Percentiles rank a stretch among this genome's conserved stretches.
Conservation (phyloP, 2,329 filamentous ascomycete species). For the Fusarium mundagurra region DNA sequence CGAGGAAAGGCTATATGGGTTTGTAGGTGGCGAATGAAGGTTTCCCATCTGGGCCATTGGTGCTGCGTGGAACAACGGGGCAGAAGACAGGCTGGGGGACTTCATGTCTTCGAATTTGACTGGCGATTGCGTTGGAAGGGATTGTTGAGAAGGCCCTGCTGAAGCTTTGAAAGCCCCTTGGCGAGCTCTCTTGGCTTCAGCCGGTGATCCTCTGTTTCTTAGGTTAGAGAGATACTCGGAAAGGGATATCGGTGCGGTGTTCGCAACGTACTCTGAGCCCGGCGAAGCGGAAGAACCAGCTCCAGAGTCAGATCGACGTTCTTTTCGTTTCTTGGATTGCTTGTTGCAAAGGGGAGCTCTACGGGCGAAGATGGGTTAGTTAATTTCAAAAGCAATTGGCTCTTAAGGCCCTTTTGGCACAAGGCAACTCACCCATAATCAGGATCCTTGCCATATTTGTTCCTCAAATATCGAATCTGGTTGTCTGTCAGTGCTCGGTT, state of each 20-base stretch:
- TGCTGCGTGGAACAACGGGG: neutral
- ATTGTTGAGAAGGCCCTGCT: neutral
- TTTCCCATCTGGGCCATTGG: neutral
- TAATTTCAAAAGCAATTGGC: neutral
- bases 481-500: conserved; percentile 45
- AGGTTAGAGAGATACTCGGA: neutral
- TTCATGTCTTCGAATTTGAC: neutral
- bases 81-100: neutral
- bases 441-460: conserved; percentile 54
- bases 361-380: neutral
- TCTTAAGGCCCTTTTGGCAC: neutral
- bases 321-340: conserved; percentile 23
- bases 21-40: neutral
- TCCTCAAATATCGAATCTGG: conserved; percentile 53
- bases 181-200: neutral
- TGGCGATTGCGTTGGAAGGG: neutral
- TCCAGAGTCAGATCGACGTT: conserved; percentile 7
- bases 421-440: conserved; percentile 48
- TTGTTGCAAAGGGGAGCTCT: conserved; percentile 25
- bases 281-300: neutral
- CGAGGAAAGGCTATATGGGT: neutral
- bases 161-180: neutral
- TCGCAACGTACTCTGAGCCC: conserved; percentile 7
- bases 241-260: neutral
- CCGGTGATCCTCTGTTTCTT: neutral